Evolutionary conservation across 768 basidiomycete genomes (phyloP).

Genomic region (Rhodotorula graminis): DNA sequence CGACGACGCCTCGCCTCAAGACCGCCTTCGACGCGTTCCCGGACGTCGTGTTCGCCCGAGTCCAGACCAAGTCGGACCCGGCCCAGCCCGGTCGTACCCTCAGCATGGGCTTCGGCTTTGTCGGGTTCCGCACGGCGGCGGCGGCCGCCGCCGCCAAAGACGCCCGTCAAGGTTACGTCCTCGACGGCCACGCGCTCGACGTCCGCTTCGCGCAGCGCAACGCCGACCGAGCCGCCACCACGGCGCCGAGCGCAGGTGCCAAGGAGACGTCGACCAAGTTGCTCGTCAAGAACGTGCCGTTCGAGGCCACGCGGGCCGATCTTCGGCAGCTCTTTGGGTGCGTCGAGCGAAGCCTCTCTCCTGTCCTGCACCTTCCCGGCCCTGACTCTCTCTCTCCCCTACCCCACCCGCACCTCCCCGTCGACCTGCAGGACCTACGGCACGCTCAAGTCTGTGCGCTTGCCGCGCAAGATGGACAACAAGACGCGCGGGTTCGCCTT

Average conservation of each 20-base stretch:
- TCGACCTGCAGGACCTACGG: conserved; percentile 66
- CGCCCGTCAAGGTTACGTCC: conserved; percentile 70
- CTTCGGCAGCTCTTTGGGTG: conserved; percentile 82
- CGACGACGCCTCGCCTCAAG: conserved; percentile 66
- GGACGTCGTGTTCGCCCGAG: conserved; percentile 72
- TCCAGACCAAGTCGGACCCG: conserved; percentile 86
- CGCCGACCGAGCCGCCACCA: conserved; percentile 53
- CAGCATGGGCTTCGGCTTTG: conserved; percentile 95
- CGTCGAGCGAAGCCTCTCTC: conserved; percentile 46
- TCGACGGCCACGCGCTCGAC: conserved; percentile 79
- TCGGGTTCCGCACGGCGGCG: conserved; percentile 75
- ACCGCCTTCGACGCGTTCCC: conserved; percentile 69
- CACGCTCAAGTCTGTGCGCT: conserved; percentile 84
- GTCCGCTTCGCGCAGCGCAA: conserved; percentile 77
- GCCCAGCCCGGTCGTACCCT: conserved; percentile 63
- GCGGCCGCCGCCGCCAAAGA: conserved; percentile 69
- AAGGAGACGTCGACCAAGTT: conserved; percentile 79
- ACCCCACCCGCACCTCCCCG: conserved; percentile 10
- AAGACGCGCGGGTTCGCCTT: conserved; percentile 92
- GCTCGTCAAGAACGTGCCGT: conserved; percentile 96
- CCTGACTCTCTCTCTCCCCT: too few relatives aligned
- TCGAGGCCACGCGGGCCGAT: conserved; percentile 92
- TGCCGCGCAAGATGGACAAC: conserved; percentile 86
- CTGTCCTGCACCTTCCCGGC: conserved; percentile 2
- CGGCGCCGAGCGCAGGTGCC: conserved; percentile 43